Evolutionary conservation across 1,139 yeast genomes (phyloP).

Genomic region (Yamadazyma diddensiae): DNA sequence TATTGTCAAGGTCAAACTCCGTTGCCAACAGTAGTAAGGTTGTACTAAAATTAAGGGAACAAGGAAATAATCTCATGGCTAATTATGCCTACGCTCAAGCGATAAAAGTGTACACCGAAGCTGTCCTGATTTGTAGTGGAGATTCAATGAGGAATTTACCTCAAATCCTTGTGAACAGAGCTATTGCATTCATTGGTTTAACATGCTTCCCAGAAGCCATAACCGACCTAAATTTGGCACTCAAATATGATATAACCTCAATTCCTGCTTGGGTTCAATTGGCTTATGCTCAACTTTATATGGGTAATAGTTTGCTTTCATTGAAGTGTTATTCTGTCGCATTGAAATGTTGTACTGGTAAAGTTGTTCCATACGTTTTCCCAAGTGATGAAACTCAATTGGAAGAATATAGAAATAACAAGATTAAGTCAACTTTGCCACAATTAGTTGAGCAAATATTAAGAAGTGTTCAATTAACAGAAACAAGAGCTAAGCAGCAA

Average conservation of each 20-base stretch:
- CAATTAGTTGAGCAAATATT: constrained; percentile 38
- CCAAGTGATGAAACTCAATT: constrained; percentile 16
- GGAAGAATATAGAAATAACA: constrained; percentile 22
- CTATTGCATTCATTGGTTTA: constrained; percentile 43
- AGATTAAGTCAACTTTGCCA: constrained; percentile 28
- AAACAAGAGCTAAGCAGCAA: constrained; percentile 41
- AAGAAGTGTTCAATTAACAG: constrained; percentile 38
- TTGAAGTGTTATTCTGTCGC: constrained; percentile 35
- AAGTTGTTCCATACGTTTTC: constrained; percentile 26
- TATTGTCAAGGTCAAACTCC: not conserved
- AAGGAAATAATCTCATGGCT: constrained; percentile 42
- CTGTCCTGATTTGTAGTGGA: constrained; percentile 22
- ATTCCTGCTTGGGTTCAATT: constrained; percentile 48
- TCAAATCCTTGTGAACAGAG: constrained; percentile 39
- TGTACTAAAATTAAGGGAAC: constrained; percentile 31
- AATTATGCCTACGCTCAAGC: constrained; percentile 41
- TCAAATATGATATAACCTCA: constrained; percentile 30
- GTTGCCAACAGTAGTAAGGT: not conserved
- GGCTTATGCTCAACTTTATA: constrained; percentile 44
- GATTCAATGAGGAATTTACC: constrained; percentile 22
- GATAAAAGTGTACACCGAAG: constrained; percentile 38
- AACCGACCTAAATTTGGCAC: constrained; percentile 33
- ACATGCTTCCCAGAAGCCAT: constrained; percentile 44
- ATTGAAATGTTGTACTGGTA: constrained; percentile 30
- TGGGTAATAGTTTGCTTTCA: constrained; percentile 37